Conservation (phyloP, 2,329 filamentous ascomycete genomes). For the Bipolaris sorokiniana region DNA sequence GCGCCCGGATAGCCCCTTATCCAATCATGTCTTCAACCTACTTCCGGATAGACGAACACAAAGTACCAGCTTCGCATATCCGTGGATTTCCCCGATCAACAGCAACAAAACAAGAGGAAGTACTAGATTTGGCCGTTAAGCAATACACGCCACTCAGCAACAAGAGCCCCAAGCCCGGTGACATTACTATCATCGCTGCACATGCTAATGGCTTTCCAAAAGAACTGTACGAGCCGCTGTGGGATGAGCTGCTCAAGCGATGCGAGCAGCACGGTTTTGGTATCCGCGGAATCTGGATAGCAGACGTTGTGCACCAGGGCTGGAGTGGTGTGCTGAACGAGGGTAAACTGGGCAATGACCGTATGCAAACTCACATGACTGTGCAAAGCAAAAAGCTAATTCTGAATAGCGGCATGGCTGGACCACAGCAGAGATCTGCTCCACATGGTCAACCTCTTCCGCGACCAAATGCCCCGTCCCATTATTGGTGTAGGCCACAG, state of each 20-base stretch:
- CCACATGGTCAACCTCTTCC: conserved; percentile 84
- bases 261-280: conserved; percentile 66
- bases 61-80: conserved; percentile 71
- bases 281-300: conserved; percentile 86
- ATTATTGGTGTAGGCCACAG: conserved; percentile 87
- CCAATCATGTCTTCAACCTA: conserved; percentile 48
- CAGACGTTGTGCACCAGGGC: conserved; percentile 86
- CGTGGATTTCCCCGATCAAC: conserved; percentile 80
- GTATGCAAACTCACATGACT: conserved; percentile 57
- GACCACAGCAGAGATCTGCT: conserved; percentile 86
- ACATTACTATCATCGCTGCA: conserved; percentile 82
- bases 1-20: conserved; percentile 6
- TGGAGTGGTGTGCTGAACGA: conserved; percentile 80
- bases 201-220: conserved; percentile 96
- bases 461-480: conserved; percentile 77
- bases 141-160: conserved; percentile 84
- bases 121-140: conserved; percentile 77
- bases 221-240: conserved; percentile 92
- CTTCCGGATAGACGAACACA: conserved; percentile 76
- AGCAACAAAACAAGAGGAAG: conserved; percentile 73
- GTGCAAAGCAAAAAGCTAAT: conserved; percentile 3
- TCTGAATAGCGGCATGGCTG: conserved; percentile 73
- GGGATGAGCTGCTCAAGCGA: conserved; percentile 75
- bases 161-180: conserved; percentile 69
- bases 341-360: conserved; percentile 78